These are phyloP conservation scores for Strobilomyces dryophilus DNA, from an alignment of 768 basidiomycete species.

Conservation along the genomic window DNA sequence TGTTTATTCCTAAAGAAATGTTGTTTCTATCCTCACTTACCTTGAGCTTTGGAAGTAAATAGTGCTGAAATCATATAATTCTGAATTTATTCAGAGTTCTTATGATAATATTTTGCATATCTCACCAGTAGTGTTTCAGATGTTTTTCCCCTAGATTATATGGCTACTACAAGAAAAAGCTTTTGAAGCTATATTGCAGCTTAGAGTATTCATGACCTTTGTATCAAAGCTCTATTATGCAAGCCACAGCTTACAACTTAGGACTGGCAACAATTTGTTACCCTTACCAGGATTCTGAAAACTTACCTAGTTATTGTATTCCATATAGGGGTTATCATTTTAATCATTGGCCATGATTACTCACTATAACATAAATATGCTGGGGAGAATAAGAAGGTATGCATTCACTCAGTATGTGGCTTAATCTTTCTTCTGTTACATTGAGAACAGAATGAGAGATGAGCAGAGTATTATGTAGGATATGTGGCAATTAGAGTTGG, in stretches of 20 bases:
- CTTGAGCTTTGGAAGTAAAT: too few relatives aligned
- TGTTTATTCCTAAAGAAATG: too few relatives aligned
- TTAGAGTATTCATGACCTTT: background rate
- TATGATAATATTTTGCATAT: too few relatives aligned
- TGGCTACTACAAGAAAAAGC: background rate
- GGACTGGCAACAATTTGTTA: background rate
- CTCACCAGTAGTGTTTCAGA: background rate
- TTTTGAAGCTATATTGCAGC: background rate
- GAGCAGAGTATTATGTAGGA: background rate
- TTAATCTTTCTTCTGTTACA: background rate
- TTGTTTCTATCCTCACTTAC: too few relatives aligned
- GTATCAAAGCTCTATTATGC: background rate
- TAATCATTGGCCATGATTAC: background rate
- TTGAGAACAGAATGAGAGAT: slow-evolving; percentile 5
- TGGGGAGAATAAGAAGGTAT: background rate
- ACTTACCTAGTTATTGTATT: background rate
- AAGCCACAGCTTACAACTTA: background rate
- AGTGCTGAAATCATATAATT: too few relatives aligned
- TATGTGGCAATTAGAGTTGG: too few relatives aligned
- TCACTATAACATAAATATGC: background rate
- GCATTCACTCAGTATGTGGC: slow-evolving; percentile 4
- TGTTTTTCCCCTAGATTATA: background rate
- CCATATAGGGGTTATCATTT: background rate
- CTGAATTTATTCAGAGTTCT: too few relatives aligned
- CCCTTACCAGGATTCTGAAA: background rate